These are phyloP conservation scores for Podaxis pistillaris DNA, from an alignment of 768 basidiomycete species.

Conservation along the genomic window DNA sequence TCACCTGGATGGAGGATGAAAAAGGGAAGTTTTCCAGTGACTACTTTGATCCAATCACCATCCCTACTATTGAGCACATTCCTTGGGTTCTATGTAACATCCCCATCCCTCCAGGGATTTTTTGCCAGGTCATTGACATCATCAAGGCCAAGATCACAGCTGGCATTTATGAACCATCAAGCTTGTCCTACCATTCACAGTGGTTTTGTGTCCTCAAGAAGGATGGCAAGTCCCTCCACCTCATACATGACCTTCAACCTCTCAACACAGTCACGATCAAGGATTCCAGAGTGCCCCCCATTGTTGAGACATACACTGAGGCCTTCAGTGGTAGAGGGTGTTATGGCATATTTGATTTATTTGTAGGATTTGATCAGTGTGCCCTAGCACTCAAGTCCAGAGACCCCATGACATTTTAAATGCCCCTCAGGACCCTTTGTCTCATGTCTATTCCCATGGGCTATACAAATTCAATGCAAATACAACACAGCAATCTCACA, in stretches of 20 bases:
- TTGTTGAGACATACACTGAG: constrained; percentile 31
- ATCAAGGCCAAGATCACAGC: constrained; percentile 32
- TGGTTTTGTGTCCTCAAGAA: constrained; percentile 44
- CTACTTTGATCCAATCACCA: constrained; percentile 30
- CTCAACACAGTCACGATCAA: constrained; percentile 36
- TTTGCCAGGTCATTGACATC: constrained; percentile 28
- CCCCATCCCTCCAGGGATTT: constrained; percentile 31
- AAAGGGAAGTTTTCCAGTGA: constrained; percentile 31
- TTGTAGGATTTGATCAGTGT: constrained; percentile 31
- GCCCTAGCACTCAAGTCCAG: constrained; percentile 19
- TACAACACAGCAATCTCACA: constrained; percentile 31
- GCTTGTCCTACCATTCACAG: constrained; percentile 34
- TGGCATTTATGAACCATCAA: constrained; percentile 39
- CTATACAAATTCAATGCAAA: constrained; percentile 35
- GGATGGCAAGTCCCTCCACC: constrained; percentile 29
- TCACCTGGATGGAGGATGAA: constrained; percentile 39
- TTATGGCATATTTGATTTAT: constrained; percentile 25
- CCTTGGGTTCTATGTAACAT: constrained; percentile 29
- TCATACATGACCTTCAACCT: constrained; percentile 36
- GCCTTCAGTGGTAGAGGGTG: constrained; percentile 31
- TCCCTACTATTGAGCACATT: constrained; percentile 33
- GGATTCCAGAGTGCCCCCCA: constrained; percentile 33
- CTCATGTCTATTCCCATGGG: constrained; percentile 38
- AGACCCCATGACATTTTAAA: constrained; percentile 39
- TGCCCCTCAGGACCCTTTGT: constrained; percentile 30